These are phyloP conservation scores for Aureobasidium melanogenum DNA, from an alignment of 2,329 filamentous ascomycete genomes.

Conservation along the genomic window DNA sequence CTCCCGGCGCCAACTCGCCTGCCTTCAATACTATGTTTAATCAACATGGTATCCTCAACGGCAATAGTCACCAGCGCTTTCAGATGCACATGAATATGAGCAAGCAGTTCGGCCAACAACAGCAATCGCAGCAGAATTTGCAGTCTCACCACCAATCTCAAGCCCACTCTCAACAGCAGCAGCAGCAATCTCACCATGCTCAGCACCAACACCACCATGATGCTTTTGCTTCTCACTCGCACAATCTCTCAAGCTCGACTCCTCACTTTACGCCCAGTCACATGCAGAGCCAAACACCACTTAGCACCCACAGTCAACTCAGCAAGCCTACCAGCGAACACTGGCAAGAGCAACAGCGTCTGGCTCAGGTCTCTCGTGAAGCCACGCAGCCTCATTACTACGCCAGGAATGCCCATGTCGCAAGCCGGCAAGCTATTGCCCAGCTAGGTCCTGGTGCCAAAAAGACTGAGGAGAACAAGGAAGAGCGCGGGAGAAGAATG, in stretches of 20 bases:
- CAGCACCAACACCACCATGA: constrained; percentile 46
- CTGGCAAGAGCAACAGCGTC: constrained; percentile 79
- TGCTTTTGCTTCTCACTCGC: constrained; percentile 51
- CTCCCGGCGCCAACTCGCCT: constrained; percentile 44
- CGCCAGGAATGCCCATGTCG: constrained; percentile 59
- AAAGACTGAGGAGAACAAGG: constrained; percentile 37
- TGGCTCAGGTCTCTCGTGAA: constrained; percentile 66
- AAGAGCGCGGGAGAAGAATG: constrained; percentile 9
- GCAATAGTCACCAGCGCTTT: constrained; percentile 51
- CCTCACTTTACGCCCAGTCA: constrained; percentile 52
- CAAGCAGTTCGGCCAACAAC: constrained; percentile 60
- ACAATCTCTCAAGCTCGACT: constrained; percentile 56
- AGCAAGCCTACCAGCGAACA: constrained; percentile 57
- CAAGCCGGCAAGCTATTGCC: constrained; percentile 58
- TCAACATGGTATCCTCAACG: constrained; percentile 69
- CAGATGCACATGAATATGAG: constrained; percentile 51
- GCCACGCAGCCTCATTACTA: constrained; percentile 66
- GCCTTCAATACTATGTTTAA: constrained; percentile 57
- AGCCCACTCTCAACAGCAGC: constrained; percentile 39
- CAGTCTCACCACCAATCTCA: constrained; percentile 29
- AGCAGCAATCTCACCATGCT: constrained; percentile 43
- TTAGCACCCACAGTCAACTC: constrained; percentile 45
- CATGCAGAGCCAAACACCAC: constrained; percentile 51
- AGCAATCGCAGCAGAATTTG: constrained; percentile 27
- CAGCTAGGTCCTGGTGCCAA: constrained; percentile 38